Evolutionary conservation across 2,329 filamentous ascomycete species (phyloP).

Genomic region (Penicillium sclerotiorum): DNA sequence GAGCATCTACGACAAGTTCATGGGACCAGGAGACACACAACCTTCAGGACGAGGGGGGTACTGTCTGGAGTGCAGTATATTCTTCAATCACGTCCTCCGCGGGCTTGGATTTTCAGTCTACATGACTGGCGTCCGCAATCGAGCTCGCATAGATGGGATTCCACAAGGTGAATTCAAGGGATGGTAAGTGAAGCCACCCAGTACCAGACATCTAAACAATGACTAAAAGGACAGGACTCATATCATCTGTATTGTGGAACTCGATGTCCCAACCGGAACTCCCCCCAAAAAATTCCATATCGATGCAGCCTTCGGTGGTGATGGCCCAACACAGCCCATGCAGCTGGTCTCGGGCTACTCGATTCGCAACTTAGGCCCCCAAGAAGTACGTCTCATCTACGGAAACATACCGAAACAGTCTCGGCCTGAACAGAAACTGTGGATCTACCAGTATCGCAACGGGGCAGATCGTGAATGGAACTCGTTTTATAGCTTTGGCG

Average conservation of each 20-base stretch:
- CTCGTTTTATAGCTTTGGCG: constrained; percentile 46
- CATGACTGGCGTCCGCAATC: constrained; percentile 54
- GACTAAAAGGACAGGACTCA: constrained; percentile 47
- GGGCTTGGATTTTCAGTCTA: constrained; percentile 57
- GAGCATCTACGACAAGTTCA: constrained; percentile 54
- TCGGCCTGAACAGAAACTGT: constrained; percentile 49
- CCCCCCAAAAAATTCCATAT: constrained; percentile 55
- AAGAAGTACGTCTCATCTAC: constrained; percentile 57
- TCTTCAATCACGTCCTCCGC: constrained; percentile 58
- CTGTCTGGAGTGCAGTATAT: constrained; percentile 61
- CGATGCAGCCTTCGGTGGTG: constrained; percentile 65
- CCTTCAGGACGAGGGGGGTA: constrained; percentile 57
- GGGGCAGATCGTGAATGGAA: constrained; percentile 40
- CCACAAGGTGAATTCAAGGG: constrained; percentile 31
- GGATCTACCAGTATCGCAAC: constrained; percentile 55
- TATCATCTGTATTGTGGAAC: constrained; percentile 59
- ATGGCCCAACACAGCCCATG: constrained; percentile 61
- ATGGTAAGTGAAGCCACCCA: constrained; percentile 26
- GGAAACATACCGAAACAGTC: constrained; percentile 51
- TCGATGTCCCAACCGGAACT: constrained; percentile 50
- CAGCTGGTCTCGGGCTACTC: constrained; percentile 48
- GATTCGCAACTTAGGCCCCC: constrained; percentile 55
- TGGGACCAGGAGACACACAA: constrained; percentile 28
- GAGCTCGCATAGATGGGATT: constrained; percentile 26
- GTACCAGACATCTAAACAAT: no score